Evolutionary conservation across 495 filamentous ascomycete genomes (phyloP), one percentile per base, ranked within the genome.

Genomic region (Evernia prunastri): DNA sequence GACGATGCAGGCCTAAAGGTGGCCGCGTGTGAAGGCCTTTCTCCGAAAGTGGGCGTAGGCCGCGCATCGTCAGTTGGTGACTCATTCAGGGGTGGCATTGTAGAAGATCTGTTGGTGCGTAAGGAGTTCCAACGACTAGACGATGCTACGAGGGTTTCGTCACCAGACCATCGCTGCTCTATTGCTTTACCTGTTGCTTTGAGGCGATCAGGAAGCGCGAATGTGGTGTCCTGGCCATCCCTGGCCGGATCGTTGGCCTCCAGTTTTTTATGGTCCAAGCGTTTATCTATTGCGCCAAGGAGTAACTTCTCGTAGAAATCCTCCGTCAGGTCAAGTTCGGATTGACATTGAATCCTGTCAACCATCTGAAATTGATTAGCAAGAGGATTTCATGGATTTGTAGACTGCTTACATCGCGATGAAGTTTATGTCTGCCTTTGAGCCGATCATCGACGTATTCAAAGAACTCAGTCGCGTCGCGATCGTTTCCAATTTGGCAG

Each of bases 401-500:
- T 33, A 17, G 13, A 35, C 20, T 10, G 6, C 51, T 18, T 33
- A 54, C 51, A 54, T 54, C 51, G 10, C 29, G 51, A 17, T 8
- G 0, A 20, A 33, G 27, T 54, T 20, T 54, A 10, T 54, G 51
- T 33, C 7, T 54, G 29, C 51, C 51, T 54, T 54, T 54, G 27
- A 54, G 29, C 20, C 20, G 40, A 59, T 59, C 57, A 25, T 59
- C 35, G 3, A 59, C 20, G 9, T 17, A 59, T 12, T 59, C 31
- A 33, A 40, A 59, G 10, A 59, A 59, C 13, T 3, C 35, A 40
- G 57, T 59, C 8, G 57, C 57, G 15, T 25, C 57, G n/a, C 15
- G 12, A 20, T 59, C 57, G 27, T 40, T 59, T 43, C 57, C 57
- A 40, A 59, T 39, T 20, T 59, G 57, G 18, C 57, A 59, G 4